Base-by-base conservation (phyloP, 106 monocot species). In the Vanilla planifolia region DNA sequence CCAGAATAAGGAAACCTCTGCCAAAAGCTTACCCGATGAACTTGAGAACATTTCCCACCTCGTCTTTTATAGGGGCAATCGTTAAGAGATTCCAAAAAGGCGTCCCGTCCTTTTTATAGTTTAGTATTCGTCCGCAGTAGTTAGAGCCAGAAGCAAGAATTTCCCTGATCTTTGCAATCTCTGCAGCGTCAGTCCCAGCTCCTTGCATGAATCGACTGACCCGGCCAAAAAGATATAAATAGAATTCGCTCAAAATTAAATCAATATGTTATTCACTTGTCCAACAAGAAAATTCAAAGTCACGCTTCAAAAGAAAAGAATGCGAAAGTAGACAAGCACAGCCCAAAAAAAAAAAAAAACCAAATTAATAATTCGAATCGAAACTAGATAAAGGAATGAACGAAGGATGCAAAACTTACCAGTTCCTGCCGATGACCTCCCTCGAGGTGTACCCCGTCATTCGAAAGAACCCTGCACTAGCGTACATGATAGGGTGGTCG, bases 81-180 rank as follows among this genome's bases (percentile, higher is more conserved):
- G 96, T 98, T 51, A 91, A 68, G 5, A 98, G 78, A 74, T 98
- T 98, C 96, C 96, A 98, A 53, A 91, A 98, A 28, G 91, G 87
- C 20, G 91, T 88, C 2, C 87, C 96, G 55, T 98, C 91, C 67
- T 91, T 98, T 79, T 98, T 98, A 50, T 98, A 98, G 40, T 98
- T 98, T 62, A 98, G 63, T 27, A 98, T 27, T 23, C 96, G 96
- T 8, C 96, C 96, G 44, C 96, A 98, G 27, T 98, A 98, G 64
- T 51, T 91, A 32, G 74, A 62, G 23, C 87, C 87, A 4, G 71
- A 29, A 26, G 73, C 51, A 40, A 91, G 30, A 23, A 78, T 62
- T 68, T 79, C 79, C 48, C 82, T 81, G 58, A 98, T 90, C 61
- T 98, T 98, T 50, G 79, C 71, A 62, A 98, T 75, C 65, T 98